Percentiles rank a stretch among this genome's conserved stretches.
These are phyloP conservation scores for Psilocybe tampanensis DNA, from an alignment of 768 basidiomycete genomes.

Conservation along the genomic window DNA sequence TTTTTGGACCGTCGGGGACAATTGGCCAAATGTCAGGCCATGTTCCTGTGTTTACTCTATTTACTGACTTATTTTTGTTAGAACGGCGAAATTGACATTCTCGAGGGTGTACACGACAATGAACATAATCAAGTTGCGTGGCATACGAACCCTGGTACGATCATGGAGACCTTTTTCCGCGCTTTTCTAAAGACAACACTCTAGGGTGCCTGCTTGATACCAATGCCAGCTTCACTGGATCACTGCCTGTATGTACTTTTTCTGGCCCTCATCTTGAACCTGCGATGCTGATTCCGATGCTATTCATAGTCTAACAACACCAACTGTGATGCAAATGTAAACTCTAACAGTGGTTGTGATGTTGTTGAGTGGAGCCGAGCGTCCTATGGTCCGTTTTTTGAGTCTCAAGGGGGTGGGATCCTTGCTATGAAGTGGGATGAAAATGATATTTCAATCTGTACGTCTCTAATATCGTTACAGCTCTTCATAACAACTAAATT, in stretches of 20 bases:
- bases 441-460: constrained; percentile 75
- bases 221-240: constrained; percentile 25
- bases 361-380: constrained; percentile 78
- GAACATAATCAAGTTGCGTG: constrained; percentile 84
- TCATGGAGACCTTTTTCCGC: not conserved
- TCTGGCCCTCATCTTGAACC: not conserved
- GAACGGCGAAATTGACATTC: constrained; percentile 83
- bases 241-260: constrained; percentile 17
- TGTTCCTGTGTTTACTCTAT: not conserved
- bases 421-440: constrained; percentile 92
- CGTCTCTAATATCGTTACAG: constrained; percentile 27
- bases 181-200: not conserved
- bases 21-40: constrained; percentile 64
- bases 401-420: constrained; percentile 78
- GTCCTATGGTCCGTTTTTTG: constrained; percentile 85
- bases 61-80: constrained; percentile 41
- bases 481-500: constrained; percentile 2
- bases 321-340: constrained; percentile 53
- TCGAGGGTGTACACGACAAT: constrained; percentile 85
- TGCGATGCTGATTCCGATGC: not conserved
- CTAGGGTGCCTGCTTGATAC: constrained; percentile 27
- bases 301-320: constrained; percentile 38
- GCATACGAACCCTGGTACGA: constrained; percentile 52
- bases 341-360: constrained; percentile 73
- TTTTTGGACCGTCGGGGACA: constrained; percentile 70